Evolutionary conservation across 148 eudicot genomes (phyloP).

Genomic region (Rhododendron simsii): DNA sequence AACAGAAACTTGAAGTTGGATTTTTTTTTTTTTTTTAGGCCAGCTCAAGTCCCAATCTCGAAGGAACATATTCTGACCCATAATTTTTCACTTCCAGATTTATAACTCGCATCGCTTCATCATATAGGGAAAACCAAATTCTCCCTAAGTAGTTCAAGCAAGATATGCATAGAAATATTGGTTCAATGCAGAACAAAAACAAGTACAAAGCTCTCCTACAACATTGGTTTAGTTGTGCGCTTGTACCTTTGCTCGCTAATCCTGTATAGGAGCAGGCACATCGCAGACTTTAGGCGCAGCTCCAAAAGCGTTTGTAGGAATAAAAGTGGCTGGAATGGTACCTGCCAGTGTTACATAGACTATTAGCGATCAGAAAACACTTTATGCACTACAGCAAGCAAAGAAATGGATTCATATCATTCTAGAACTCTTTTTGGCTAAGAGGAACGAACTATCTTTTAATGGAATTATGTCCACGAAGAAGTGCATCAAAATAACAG

Average conservation of each 20-base stretch:
- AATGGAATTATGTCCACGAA: constrained; percentile 33
- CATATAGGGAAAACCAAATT: not conserved
- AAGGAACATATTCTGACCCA: not conserved
- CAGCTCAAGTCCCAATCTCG: not conserved
- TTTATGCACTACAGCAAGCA: not conserved
- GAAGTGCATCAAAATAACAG: not conserved
- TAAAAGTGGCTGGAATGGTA: not conserved
- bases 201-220: not conserved
- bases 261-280: not conserved
- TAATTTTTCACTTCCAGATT: not conserved
- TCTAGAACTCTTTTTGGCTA: constrained; percentile 20
- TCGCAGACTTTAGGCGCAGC: not conserved
- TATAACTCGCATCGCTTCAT: not conserved
- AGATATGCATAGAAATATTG: not conserved
- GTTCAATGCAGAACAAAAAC: not conserved
- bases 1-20: not conserved
- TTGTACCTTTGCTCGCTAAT: not conserved
- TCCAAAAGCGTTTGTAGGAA: too few relatives aligned
- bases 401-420: not conserved
- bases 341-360: not conserved
- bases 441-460: constrained; percentile 30
- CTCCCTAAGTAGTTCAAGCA: not conserved
- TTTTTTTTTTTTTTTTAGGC: not conserved
- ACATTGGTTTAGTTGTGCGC: not conserved
- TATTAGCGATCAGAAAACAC: not conserved